phyloP scores from a whole-genome alignment of 441 rosid genomes.

The Eutrema salsugineum region DNA sequence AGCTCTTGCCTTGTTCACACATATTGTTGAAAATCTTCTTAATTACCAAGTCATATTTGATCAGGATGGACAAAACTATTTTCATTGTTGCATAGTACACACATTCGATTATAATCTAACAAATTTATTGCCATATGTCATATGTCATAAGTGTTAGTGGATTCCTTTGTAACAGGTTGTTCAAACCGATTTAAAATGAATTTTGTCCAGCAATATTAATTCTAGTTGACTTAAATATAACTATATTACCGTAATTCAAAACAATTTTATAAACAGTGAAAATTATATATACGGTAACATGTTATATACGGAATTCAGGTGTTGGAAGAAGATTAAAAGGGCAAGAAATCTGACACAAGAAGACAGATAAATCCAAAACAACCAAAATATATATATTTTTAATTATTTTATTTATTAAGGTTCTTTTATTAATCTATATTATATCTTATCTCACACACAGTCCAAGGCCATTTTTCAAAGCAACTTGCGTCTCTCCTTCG shows the following conservation, averaged over 20 bases:
- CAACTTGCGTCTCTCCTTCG: conserved; percentile 20
- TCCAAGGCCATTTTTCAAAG: conserved; percentile 1
- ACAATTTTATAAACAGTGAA: no score
- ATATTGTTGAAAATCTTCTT: no score
- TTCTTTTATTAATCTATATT: neutral
- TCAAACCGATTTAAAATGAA: neutral
- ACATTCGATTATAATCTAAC: no score
- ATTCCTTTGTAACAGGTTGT: neutral
- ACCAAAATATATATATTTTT: neutral
- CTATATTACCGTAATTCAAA: no score
- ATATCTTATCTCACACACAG: conserved; percentile 27
- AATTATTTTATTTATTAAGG: neutral
- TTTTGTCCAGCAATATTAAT: neutral
- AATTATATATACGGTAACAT: neutral
- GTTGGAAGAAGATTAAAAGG: neutral
- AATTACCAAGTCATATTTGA: no score
- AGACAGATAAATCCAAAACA: neutral
- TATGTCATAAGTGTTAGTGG: no score
- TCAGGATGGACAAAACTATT: no score
- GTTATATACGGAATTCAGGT: no score
- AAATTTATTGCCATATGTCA: no score
- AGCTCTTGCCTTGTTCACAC: no score
- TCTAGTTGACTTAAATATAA: neutral
- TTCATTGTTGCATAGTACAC: no score
- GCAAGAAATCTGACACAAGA: neutral